Conservation (phyloP, 2,329 filamentous ascomycete species). For the Beauveria sp. region DNA sequence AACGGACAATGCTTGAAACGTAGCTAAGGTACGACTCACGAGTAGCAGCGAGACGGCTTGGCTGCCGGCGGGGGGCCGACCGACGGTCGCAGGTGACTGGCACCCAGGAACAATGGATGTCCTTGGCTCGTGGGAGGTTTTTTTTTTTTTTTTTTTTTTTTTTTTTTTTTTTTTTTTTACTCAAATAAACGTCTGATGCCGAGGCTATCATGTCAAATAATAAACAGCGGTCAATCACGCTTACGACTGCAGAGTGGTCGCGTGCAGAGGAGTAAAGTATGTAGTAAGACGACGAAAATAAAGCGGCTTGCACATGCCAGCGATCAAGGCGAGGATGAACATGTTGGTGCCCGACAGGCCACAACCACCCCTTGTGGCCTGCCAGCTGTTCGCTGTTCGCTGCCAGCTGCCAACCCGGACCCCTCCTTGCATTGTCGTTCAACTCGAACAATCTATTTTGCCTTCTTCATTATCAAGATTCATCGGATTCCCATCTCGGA, state of each 20-base stretch:
- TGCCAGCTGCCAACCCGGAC: constrained; percentile 6
- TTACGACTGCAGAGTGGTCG: neutral
- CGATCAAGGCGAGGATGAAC: too few species aligned
- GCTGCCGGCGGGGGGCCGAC: neutral
- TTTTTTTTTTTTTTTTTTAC: neutral
- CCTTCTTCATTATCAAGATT: neutral
- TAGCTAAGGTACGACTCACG: too few species aligned
- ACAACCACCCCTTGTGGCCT: neutral
- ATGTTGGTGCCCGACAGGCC: neutral
- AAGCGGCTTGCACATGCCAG: constrained; percentile 9
- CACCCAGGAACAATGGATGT: too few species aligned
- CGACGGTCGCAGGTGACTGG: neutral
- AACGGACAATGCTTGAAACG: too few species aligned
- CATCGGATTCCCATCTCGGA: neutral
- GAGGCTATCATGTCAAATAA: neutral
- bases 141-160: neutral
- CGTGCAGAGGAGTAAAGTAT: neutral
- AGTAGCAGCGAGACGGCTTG: too few species aligned
- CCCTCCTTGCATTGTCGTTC: neutral
- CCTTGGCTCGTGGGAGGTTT: neutral
- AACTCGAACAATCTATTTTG: neutral
- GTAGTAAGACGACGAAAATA: constrained; percentile 11
- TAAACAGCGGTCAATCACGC: neutral
- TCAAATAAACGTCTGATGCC: neutral
- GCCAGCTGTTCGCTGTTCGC: neutral